A percentile compares a stretch with the other conserved stretches of the same genome.
Conservation (phyloP, 2,329 filamentous ascomycete genomes). For the Aspergillus niger region DNA sequence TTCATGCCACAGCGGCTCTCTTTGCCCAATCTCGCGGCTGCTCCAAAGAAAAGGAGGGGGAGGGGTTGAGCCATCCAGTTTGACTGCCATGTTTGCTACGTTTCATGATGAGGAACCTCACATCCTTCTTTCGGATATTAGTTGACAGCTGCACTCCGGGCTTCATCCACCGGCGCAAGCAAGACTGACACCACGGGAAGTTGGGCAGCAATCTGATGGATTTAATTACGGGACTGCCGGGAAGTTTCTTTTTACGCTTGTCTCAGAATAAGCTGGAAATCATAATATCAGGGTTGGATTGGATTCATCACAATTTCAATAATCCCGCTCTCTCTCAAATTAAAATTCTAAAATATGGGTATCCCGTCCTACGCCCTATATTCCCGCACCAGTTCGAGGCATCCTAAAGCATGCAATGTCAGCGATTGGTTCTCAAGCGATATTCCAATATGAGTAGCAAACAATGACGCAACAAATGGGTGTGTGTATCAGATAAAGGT, state of each 20-base stretch:
- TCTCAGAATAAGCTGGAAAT: slow-evolving; percentile 1
- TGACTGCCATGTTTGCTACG: slow-evolving; percentile 1
- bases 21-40: neutral
- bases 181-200: slow-evolving; percentile 18
- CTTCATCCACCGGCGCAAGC: neutral
- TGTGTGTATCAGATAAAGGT: slow-evolving; percentile 34
- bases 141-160: neutral
- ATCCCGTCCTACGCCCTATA: neutral
- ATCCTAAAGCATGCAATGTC: slow-evolving; percentile 6
- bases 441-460: slow-evolving; percentile 1
- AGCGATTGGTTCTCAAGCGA: neutral
- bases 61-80: slow-evolving; percentile 1
- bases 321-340: neutral
- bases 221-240: slow-evolving; percentile 15
- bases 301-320: neutral
- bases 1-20: neutral
- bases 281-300: neutral
- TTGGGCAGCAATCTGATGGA: slow-evolving; percentile 39
- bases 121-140: slow-evolving; percentile 6
- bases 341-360: slow-evolving; percentile 1
- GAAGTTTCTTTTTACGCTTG: slow-evolving; percentile 11
- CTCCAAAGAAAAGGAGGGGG: slow-evolving; percentile 4
- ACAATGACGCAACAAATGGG: slow-evolving; percentile 17
- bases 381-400: neutral
- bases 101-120: slow-evolving; percentile 10